phyloP scores from a whole-genome alignment of 257 asterid genomes.

The Solanum pimpinellifolium region DNA sequence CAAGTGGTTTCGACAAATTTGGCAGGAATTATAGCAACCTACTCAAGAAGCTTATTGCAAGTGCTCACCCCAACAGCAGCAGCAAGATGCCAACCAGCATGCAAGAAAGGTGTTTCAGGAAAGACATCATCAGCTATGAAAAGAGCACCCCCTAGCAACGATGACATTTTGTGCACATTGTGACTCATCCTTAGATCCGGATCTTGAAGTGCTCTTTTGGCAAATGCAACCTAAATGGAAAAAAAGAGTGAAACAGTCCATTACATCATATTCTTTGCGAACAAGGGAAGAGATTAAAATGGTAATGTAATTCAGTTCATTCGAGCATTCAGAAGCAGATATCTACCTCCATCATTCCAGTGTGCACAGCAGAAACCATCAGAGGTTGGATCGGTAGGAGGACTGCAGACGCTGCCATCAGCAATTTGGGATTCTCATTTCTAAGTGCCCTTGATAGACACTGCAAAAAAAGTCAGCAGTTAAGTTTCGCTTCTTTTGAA shows the following conservation, averaged over 20 bases:
- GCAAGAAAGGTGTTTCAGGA: slow-evolving; percentile 68
- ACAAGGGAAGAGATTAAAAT: neutral
- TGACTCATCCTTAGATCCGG: slow-evolving; percentile 64
- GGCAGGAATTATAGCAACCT: neutral
- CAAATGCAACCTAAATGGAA: slow-evolving; percentile 59
- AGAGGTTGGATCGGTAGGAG: slow-evolving; percentile 80
- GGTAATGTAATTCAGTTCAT: neutral
- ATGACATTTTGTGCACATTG: slow-evolving; percentile 72
- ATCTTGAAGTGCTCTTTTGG: slow-evolving; percentile 69
- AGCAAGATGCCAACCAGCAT: slow-evolving; percentile 94
- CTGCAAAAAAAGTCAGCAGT: slow-evolving; percentile 20
- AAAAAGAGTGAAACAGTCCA: neutral
- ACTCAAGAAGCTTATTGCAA: slow-evolving; percentile 70
- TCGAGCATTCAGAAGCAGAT: neutral
- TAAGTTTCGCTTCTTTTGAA: neutral
- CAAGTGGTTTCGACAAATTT: slow-evolving; percentile 49
- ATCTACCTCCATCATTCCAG: slow-evolving; percentile 93
- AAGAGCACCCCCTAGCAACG: slow-evolving; percentile 63
- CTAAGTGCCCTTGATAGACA: slow-evolving; percentile 83
- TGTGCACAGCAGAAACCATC: slow-evolving; percentile 91
- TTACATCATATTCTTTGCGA: neutral
- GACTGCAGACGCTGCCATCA: slow-evolving; percentile 84
- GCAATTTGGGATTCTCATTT: slow-evolving; percentile 71
- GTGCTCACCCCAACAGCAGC: slow-evolving; percentile 83
- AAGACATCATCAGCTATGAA: slow-evolving; percentile 68